Evolutionary conservation across 2,329 filamentous ascomycete genomes (phyloP).

Genomic region (Lecanicillium sp.): DNA sequence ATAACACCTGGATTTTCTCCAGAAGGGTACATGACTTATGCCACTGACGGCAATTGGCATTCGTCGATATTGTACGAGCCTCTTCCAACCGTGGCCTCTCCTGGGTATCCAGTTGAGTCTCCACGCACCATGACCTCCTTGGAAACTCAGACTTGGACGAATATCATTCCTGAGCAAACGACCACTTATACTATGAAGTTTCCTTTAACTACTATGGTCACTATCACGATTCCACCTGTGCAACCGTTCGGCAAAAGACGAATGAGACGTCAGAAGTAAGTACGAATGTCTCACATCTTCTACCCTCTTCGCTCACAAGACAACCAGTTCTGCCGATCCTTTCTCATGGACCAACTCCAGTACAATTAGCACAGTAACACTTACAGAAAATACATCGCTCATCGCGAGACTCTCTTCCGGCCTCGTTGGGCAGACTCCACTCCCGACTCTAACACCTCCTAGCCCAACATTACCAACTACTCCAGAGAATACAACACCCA

Average conservation of each 20-base stretch:
- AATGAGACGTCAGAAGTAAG: conserved; percentile 22
- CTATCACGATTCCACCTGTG: conserved; percentile 18
- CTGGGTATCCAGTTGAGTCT: conserved; percentile 19
- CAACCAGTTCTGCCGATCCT: conserved; percentile 12
- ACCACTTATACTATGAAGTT: conserved; percentile 33
- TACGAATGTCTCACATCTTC: background rate
- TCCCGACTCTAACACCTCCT: background rate
- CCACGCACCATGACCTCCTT: conserved; percentile 15
- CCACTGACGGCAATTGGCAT: conserved; percentile 6
- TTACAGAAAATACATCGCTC: conserved; percentile 14
- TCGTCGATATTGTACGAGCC: conserved; percentile 8
- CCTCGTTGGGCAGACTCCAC: conserved; percentile 1
- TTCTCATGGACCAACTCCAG: conserved; percentile 24
- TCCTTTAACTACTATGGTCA: conserved; percentile 29
- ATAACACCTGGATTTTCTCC: background rate
- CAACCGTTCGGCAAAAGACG: conserved; percentile 14
- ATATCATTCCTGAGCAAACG: conserved; percentile 28
- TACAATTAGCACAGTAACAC: conserved; percentile 7
- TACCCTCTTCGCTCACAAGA: conserved; percentile 7
- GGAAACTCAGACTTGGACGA: conserved; percentile 30
- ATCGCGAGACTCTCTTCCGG: conserved; percentile 22
- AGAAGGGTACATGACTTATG: background rate
- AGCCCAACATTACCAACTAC: background rate
- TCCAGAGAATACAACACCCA: conserved; percentile 1
- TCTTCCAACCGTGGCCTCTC: conserved; percentile 23